A percentile compares a stretch with the other conserved stretches of the same genome.
These are phyloP conservation scores for Selenicereus undatus DNA, from an alignment of 148 eudicot species.

Conservation along the genomic window DNA sequence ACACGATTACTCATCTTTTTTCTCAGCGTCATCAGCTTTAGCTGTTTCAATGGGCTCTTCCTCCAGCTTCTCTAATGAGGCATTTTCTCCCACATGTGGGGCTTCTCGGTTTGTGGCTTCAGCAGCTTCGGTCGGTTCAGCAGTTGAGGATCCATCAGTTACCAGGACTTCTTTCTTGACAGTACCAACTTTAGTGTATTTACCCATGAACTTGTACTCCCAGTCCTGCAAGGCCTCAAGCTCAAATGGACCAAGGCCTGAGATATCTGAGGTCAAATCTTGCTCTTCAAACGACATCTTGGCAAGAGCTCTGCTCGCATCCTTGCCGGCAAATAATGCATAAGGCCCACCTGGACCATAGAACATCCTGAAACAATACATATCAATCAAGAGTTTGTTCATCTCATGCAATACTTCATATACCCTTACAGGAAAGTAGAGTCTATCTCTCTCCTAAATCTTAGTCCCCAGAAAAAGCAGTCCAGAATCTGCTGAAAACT, in stretches of 20 bases:
- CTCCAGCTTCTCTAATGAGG: constrained; percentile 22
- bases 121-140: constrained; percentile 36
- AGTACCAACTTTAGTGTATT: constrained; percentile 89
- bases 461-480: too few species aligned
- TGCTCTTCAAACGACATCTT: constrained; percentile 96
- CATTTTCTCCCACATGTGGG: constrained; percentile 31
- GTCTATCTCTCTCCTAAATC: neutral
- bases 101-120: constrained; percentile 32
- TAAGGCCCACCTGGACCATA: constrained; percentile 99
- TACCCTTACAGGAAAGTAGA: neutral
- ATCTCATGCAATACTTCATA: neutral
- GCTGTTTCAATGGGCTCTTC: constrained; percentile 26
- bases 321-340: constrained; percentile 91
- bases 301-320: constrained; percentile 95
- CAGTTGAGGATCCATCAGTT: constrained; percentile 38
- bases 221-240: constrained; percentile 93
- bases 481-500: too few species aligned
- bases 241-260: constrained; percentile 87
- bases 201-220: constrained; percentile 99
- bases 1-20: constrained; percentile 33
- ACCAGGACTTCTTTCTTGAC: constrained; percentile 45
- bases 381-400: neutral
- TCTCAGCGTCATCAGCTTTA: constrained; percentile 31
- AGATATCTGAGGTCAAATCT: constrained; percentile 74
- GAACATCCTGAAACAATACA: constrained; percentile 62